Evolutionary conservation across 179 eudicot genomes (phyloP).

Genomic region (Beta corolliflora): DNA sequence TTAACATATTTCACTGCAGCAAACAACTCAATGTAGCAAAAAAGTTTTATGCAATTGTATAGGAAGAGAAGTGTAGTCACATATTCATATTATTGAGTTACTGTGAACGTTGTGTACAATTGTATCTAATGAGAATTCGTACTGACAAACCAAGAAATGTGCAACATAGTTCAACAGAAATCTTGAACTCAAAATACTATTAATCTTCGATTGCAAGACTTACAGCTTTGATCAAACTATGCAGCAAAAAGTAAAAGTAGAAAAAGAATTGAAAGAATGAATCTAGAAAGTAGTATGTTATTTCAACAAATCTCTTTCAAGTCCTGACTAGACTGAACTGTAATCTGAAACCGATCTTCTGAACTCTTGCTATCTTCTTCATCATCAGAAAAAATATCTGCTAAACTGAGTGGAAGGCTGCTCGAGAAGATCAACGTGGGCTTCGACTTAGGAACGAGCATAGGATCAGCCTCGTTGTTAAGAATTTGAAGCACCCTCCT

Average conservation of each 20-base stretch:
- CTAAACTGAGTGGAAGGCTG: slow-evolving; percentile 57
- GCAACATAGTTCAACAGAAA: slow-evolving; percentile 12
- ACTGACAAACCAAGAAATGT: background rate
- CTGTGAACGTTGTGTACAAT: background rate
- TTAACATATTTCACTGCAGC: no score
- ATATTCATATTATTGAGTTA: background rate
- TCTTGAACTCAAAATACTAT: slow-evolving; percentile 8
- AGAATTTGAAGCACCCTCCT: slow-evolving; percentile 81
- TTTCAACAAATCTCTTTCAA: slow-evolving; percentile 24
- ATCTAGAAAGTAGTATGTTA: background rate
- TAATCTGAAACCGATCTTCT: slow-evolving; percentile 38
- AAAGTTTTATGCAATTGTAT: no score
- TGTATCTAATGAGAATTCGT: background rate
- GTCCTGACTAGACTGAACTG: slow-evolving; percentile 26
- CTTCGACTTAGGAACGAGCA: slow-evolving; percentile 59
- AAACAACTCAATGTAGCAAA: no score
- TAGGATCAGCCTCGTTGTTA: slow-evolving; percentile 52
- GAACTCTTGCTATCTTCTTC: slow-evolving; percentile 36
- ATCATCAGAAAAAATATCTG: slow-evolving; percentile 65
- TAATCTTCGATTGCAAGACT: background rate
- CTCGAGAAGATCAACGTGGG: slow-evolving; percentile 72
- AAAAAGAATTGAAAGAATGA: slow-evolving; percentile 16
- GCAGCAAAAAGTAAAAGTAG: background rate
- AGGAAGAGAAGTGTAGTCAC: background rate
- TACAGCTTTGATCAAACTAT: background rate